A percentile compares a stretch with the other conserved stretches of the same genome.
phyloP scores from a whole-genome alignment of 2,329 filamentous ascomycete species.

The Ophiostoma montium region DNA sequence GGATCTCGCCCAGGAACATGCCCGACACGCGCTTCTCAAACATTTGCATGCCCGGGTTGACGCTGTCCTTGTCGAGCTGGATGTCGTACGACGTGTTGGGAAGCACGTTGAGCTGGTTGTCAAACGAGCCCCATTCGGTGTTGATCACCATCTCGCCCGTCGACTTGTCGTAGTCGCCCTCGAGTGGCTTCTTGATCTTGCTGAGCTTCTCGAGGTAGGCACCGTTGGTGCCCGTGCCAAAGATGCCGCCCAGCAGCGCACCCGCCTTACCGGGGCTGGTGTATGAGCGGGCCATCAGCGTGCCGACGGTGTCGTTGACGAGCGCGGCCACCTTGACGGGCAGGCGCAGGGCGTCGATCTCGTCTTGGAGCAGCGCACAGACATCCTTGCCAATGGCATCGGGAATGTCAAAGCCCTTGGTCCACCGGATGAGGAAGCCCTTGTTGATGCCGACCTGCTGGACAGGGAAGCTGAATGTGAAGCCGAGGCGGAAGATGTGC shows the following conservation, averaged over 20 bases:
- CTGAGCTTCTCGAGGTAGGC: conserved; percentile 88
- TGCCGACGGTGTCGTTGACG: conserved; percentile 96
- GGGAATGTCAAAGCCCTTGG: conserved; percentile 95
- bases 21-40: conserved; percentile 97
- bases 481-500: conserved; percentile 84
- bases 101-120: conserved; percentile 80
- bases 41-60: conserved; percentile 93
- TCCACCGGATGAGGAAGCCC: conserved; percentile 89
- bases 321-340: conserved; percentile 91
- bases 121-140: conserved; percentile 96
- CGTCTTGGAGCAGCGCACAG: conserved; percentile 72
- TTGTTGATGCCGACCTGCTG: conserved; percentile 92
- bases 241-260: conserved; percentile 88
- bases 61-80: conserved; percentile 61
- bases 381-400: conserved; percentile 92
- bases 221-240: conserved; percentile 93
- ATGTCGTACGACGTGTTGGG: conserved; percentile 75
- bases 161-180: conserved; percentile 57
- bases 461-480: conserved; percentile 96
- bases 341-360: conserved; percentile 74
- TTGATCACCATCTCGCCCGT: conserved; percentile 97
- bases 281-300: conserved; percentile 94
- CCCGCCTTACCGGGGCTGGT: conserved; percentile 76
- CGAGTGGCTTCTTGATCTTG: conserved; percentile 66
- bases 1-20: conserved; percentile 94